Evolutionary conservation across 2,329 filamentous ascomycete genomes (phyloP), one percentile per base, ranked within the genome.

Genomic region (Fusarium annulatum): DNA sequence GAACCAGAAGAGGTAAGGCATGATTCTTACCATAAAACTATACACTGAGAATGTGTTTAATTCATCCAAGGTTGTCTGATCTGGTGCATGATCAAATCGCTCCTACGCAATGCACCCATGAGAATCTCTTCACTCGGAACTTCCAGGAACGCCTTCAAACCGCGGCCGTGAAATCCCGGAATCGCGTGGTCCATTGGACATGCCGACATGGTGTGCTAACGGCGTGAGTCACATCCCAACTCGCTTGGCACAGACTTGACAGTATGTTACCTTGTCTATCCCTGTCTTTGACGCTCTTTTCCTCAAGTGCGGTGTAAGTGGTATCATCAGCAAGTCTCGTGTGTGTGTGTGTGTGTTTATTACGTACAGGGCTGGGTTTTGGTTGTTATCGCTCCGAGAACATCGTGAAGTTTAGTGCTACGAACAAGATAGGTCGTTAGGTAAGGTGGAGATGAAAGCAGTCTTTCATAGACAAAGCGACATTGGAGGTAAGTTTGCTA

Each of bases 171-270:
- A 76, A 71, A 62, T 66, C 58, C 71, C 66, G 65, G 64, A 46
- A 64, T 69, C 61, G 56, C 39, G 58, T 72, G 58, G 61, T 73
- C 61, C 53, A 61, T 64, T 71, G 67, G 59, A 51, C 46, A 69
- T 73, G 67, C 71, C 62, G 59, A 51, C 52, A 69, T 75, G 67
- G 68, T 68, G 71, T 74, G 70, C 61, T 74, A 67, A 67, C 72
- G 69, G 75, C 52, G 78, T 80, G 78, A 79, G 75, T 80, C 77
- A 80, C 77, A 55, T 49, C 57, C 71, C 53, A 30, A 34, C 61
- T 45, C 55, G 46, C 58, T 61, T 71, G 57, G 63, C 61, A 28
- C 56, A 61, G 53, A 52, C 59, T 65, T 72, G 59, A 68, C 60
- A 62, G 64, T 65, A 72, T 72, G 59, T 28, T 62, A 41, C 38